Conservation (phyloP, 2,329 filamentous ascomycete genomes). For the Malbranchea zuffiana region DNA sequence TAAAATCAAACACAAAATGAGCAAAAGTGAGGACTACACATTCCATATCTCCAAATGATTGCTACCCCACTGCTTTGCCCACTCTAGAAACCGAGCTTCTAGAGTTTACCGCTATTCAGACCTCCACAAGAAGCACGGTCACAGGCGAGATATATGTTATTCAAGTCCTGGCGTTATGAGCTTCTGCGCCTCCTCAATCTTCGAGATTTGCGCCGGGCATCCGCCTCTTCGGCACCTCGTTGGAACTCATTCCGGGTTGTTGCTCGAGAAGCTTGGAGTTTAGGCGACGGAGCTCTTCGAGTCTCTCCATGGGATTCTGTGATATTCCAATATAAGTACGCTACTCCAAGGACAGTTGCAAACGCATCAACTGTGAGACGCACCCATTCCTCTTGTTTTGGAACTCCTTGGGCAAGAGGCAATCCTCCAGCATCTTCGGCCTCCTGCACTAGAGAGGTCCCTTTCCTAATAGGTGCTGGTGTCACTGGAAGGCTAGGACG, state of each 20-base stretch:
- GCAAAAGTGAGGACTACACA: too few species aligned
- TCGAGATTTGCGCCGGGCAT: conserved; percentile 11
- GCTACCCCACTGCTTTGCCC: too few species aligned
- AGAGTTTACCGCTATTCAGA: too few species aligned
- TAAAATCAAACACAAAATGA: too few species aligned
- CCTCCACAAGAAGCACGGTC: too few species aligned
- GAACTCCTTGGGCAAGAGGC: conserved; percentile 70
- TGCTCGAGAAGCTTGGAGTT: conserved; percentile 52
- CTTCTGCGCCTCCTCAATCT: too few species aligned
- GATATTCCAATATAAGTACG: conserved; percentile 37
- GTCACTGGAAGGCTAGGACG: conserved; percentile 84
- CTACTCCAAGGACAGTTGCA: conserved; percentile 33
- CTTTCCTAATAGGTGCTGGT: conserved; percentile 64
- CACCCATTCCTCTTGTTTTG: conserved; percentile 87
- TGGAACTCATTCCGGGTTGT: not conserved
- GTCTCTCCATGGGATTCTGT: conserved; percentile 59
- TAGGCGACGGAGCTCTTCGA: conserved; percentile 57
- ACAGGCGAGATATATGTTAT: too few species aligned
- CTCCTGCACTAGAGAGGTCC: conserved; percentile 48
- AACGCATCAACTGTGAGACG: conserved; percentile 48
- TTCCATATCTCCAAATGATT: too few species aligned
- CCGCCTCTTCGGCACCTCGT: conserved; percentile 2
- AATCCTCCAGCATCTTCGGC: conserved; percentile 41
- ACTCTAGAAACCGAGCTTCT: too few species aligned
- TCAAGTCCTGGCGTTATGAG: too few species aligned